A percentile compares a stretch with the other conserved stretches of the same genome.
Evolutionary conservation across 2,329 filamentous ascomycete genomes (phyloP).

Genomic region (Colletotrichum sp.): DNA sequence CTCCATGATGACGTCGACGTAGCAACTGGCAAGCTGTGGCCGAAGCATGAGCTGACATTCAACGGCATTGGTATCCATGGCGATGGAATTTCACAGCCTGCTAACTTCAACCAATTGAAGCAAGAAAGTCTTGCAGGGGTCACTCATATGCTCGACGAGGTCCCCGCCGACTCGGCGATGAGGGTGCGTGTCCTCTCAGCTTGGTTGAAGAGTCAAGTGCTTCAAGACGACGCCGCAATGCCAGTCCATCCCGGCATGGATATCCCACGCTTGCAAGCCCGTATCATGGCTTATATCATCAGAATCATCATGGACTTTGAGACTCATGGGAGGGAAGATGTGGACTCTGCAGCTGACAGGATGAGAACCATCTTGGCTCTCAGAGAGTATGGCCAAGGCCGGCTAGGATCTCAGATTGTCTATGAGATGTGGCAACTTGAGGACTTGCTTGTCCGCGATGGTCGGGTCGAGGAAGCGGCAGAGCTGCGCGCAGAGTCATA

Average conservation of each 20-base stretch:
- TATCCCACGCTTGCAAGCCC: neutral
- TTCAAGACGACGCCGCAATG: neutral
- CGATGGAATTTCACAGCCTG: neutral
- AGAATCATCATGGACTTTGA: constrained; percentile 9
- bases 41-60: neutral
- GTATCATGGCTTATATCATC: constrained; percentile 9
- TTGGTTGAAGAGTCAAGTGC: neutral
- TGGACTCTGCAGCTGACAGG: neutral
- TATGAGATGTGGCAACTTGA: constrained; percentile 22
- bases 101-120: neutral
- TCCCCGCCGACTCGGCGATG: neutral
- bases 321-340: neutral
- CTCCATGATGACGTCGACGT: neutral
- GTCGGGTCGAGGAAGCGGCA: neutral
- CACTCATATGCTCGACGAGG: neutral
- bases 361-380: constrained; percentile 12
- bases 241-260: neutral
- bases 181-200: constrained; percentile 6
- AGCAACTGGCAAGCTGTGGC: neutral
- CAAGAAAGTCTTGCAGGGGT: neutral
- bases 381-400: constrained; percentile 19
- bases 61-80: neutral
- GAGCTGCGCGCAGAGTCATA: neutral
- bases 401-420: constrained; percentile 16
- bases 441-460: neutral